Evolutionary conservation across 306 rosid species (phyloP).

Genomic region (Styphnolobium japonicum): DNA sequence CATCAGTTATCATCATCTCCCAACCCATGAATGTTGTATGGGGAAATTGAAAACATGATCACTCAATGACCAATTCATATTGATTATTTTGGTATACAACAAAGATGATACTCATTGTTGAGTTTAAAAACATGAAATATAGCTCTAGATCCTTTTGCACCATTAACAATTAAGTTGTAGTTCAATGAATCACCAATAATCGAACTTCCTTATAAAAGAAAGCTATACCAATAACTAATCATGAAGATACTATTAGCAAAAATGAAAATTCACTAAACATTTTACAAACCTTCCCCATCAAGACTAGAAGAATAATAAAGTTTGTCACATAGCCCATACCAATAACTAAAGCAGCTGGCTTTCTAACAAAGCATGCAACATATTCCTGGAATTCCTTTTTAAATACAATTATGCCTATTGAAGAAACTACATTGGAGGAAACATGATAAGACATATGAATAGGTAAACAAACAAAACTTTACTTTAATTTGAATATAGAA

Average conservation of each 20-base stretch:
- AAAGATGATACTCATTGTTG: slow-evolving; percentile 32
- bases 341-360: slow-evolving; percentile 67
- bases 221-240: background rate
- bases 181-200: slow-evolving; percentile 73
- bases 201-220: slow-evolving; percentile 46
- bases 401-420: slow-evolving; percentile 49
- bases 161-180: slow-evolving; percentile 66
- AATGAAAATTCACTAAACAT: background rate
- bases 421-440: background rate
- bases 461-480: background rate
- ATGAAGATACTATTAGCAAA: background rate
- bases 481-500: too few relatives aligned
- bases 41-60: background rate
- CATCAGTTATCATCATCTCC: background rate
- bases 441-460: background rate
- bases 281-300: slow-evolving; percentile 54
- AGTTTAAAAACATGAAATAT: slow-evolving; percentile 64
- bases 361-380: slow-evolving; percentile 56
- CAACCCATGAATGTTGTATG: background rate
- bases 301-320: slow-evolving; percentile 63
- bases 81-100: background rate
- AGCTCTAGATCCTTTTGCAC: slow-evolving; percentile 79
- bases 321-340: slow-evolving; percentile 79
- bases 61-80: background rate
- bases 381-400: slow-evolving; percentile 50